Evolutionary conservation across 257 asterid species (phyloP).

Genomic region (Cruciata laevipes): DNA sequence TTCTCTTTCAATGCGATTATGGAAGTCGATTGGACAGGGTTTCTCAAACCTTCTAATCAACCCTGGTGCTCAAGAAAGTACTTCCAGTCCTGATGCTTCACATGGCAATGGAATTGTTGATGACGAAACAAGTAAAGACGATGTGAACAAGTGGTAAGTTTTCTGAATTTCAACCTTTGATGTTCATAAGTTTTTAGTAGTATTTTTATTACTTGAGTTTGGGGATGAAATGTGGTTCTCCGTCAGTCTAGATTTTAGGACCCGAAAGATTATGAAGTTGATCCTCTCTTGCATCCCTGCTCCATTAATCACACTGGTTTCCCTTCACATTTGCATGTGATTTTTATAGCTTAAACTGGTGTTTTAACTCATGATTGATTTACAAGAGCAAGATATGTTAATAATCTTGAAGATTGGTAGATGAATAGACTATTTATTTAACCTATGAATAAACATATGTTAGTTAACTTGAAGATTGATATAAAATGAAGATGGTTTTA

Average conservation of each 20-base stretch:
- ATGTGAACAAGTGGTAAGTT: constrained; percentile 28
- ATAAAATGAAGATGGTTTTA: neutral
- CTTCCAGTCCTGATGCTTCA: constrained; percentile 21
- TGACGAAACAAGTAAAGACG: constrained; percentile 21
- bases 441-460: no score
- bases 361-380: neutral
- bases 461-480: neutral
- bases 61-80: constrained; percentile 35
- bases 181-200: neutral
- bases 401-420: neutral
- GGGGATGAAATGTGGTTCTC: neutral
- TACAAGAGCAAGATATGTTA: neutral
- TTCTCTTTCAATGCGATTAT: constrained; percentile 42
- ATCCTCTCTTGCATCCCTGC: neutral
- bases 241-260: neutral
- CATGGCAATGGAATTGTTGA: constrained; percentile 21
- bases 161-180: neutral
- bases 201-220: neutral
- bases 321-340: neutral
- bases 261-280: neutral
- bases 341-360: neutral
- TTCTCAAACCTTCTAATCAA: constrained; percentile 40
- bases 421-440: neutral
- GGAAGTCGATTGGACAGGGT: constrained; percentile 56
- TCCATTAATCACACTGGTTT: neutral